phyloP scores from a whole-genome alignment of 1,284 basidiomycete genomes.

The Inonotus hispidus region DNA sequence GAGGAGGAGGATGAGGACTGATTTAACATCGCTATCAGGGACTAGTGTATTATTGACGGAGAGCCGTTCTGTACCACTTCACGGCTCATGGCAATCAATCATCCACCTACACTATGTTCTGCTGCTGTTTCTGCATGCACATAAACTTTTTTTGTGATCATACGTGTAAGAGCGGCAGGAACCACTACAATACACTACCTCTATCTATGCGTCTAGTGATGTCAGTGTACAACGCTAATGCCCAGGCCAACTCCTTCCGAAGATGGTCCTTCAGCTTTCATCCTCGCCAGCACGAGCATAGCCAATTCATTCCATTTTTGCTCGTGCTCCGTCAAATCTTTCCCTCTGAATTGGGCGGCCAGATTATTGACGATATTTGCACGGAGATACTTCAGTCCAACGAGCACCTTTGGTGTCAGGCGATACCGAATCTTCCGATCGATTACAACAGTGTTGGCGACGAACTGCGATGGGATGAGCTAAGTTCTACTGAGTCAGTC shows the following conservation, averaged over 20 bases:
- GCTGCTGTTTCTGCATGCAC: not conserved
- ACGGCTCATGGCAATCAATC: not conserved
- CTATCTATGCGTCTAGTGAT: too few species aligned
- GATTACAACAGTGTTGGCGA: conserved; percentile 67
- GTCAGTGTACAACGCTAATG: conserved; percentile 9
- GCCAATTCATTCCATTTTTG: conserved; percentile 68
- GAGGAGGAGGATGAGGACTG: conserved; percentile 46
- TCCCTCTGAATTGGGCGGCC: conserved; percentile 59
- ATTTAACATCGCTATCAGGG: not conserved
- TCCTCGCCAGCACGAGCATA: conserved; percentile 52
- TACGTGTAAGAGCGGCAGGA: too few species aligned
- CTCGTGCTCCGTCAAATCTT: conserved; percentile 54
- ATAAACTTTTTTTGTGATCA: too few species aligned
- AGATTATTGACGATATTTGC: conserved; percentile 61
- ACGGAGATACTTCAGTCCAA: conserved; percentile 82
- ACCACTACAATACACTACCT: too few species aligned
- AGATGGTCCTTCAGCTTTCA: conserved; percentile 24
- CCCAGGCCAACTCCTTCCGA: conserved; percentile 11
- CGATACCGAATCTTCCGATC: conserved; percentile 84
- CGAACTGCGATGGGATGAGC: conserved; percentile 44
- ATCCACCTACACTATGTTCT: not conserved
- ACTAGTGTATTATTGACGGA: not conserved
- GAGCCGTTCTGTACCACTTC: not conserved
- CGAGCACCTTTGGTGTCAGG: conserved; percentile 62
- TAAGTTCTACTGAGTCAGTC: not conserved